A percentile compares a stretch with the other conserved stretches of the same genome.
Evolutionary conservation across 129 eudicot genomes (phyloP).

Genomic region (Silybum marianum): DNA sequence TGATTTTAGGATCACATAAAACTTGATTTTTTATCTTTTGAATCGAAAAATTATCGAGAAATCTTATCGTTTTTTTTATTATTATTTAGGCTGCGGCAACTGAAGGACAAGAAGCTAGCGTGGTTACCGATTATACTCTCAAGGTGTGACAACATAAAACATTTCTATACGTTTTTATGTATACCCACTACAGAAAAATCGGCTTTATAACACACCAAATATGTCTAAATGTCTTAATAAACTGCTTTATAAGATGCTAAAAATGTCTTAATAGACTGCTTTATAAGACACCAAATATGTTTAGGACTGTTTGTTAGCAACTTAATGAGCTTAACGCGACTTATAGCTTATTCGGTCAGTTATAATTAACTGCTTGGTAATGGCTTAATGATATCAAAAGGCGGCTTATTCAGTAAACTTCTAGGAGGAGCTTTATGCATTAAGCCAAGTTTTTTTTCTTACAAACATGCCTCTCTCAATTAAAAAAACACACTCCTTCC

Average conservation of each 20-base stretch:
- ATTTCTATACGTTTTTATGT: neutral
- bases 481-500: too few relatives aligned
- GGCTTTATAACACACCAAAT: neutral
- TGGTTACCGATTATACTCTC: conserved; percentile 71
- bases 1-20: neutral
- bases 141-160: conserved; percentile 41
- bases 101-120: conserved; percentile 70
- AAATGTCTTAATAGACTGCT: neutral
- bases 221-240: neutral
- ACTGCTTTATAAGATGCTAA: neutral
- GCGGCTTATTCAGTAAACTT: too few relatives aligned
- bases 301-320: too few relatives aligned
- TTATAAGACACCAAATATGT: too few relatives aligned
- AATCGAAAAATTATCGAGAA: neutral
- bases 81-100: conserved; percentile 59
- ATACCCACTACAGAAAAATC: neutral
- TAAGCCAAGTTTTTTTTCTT: too few relatives aligned
- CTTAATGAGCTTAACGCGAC: too few relatives aligned
- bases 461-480: too few relatives aligned
- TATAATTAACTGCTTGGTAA: too few relatives aligned
- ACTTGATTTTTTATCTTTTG: neutral
- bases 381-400: too few relatives aligned
- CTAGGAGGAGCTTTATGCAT: too few relatives aligned
- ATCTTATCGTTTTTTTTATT: conserved; percentile 10
- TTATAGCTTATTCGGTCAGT: too few relatives aligned